These are phyloP conservation scores for Lumnitzera littorea DNA, from an alignment of 345 rosid species.

Conservation along the genomic window DNA sequence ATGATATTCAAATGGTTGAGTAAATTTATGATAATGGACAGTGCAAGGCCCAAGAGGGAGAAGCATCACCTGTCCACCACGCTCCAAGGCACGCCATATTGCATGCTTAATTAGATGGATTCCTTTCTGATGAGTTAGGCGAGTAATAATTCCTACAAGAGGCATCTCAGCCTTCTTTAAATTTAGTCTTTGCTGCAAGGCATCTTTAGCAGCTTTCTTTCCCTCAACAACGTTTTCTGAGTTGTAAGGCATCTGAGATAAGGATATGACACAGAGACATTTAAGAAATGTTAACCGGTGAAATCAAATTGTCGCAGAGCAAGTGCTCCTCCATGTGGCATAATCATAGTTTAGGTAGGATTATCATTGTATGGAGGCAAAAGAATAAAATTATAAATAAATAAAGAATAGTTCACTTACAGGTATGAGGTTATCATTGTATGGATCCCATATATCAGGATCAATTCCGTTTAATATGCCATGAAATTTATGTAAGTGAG, in stretches of 20 bases:
- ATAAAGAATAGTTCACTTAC: conserved; percentile 30
- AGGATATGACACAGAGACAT: neutral
- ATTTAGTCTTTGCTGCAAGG: conserved; percentile 71
- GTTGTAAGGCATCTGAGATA: conserved; percentile 59
- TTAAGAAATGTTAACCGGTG: no score
- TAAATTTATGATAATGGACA: no score
- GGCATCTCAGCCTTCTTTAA: conserved; percentile 57
- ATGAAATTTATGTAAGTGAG: conserved; percentile 72
- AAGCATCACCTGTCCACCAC: conserved; percentile 69
- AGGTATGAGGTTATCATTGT: conserved; percentile 67
- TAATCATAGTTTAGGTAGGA: neutral
- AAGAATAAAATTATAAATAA: neutral
- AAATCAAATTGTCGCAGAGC: no score
- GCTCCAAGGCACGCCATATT: conserved; percentile 66
- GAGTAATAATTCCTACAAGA: conserved; percentile 69
- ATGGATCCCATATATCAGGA: conserved; percentile 96
- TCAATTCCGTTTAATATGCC: conserved; percentile 94
- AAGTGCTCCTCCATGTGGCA: no score
- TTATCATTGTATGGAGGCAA: neutral
- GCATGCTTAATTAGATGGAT: conserved; percentile 93
- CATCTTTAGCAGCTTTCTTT: conserved; percentile 81
- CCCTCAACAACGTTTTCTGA: conserved; percentile 80
- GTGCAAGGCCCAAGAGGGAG: neutral
- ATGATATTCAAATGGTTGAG: no score
- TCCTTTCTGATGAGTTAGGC: conserved; percentile 96